These are phyloP conservation scores for Ophiostoma montium DNA, from an alignment of 2,329 filamentous ascomycete genomes.

Conservation along the genomic window DNA sequence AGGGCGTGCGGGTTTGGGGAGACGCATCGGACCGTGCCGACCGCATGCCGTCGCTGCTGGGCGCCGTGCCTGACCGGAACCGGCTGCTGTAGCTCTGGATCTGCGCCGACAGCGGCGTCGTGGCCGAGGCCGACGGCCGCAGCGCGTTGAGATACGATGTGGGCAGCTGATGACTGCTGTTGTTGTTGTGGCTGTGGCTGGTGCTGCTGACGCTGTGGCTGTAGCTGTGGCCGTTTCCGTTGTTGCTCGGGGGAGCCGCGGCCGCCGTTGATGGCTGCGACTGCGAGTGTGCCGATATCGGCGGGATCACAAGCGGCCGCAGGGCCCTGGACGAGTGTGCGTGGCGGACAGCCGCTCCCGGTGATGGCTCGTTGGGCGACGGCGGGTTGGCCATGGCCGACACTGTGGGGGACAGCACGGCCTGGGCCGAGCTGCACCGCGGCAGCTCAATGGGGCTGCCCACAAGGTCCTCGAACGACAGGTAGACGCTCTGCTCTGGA, in stretches of 20 bases:
- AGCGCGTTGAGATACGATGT: slow-evolving; percentile 9
- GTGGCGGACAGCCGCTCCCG: slow-evolving; percentile 12
- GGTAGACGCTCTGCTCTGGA: slow-evolving; percentile 15
- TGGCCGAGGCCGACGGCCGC: slow-evolving; percentile 15
- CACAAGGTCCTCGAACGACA: slow-evolving; percentile 15
- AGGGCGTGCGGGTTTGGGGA: slow-evolving; percentile 29
- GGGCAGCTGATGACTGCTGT: no score
- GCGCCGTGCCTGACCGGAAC: slow-evolving; percentile 31
- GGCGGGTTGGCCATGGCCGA: slow-evolving; percentile 1
- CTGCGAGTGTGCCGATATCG: not conserved
- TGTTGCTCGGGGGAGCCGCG: no score
- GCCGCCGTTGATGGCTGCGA: not conserved
- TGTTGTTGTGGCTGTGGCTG: slow-evolving; percentile 15
- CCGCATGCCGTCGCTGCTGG: slow-evolving; percentile 26
- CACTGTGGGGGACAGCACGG: slow-evolving; percentile 8
- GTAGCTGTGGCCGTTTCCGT: not conserved
- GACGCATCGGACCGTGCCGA: slow-evolving; percentile 32
- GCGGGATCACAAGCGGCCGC: slow-evolving; percentile 43
- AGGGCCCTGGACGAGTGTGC: slow-evolving; percentile 40
- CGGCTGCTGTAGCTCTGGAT: slow-evolving; percentile 21
- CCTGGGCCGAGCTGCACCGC: slow-evolving; percentile 15
- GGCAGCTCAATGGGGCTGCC: slow-evolving; percentile 10
- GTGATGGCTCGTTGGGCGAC: not conserved
- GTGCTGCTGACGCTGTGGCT: not conserved
- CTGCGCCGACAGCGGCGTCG: slow-evolving; percentile 24